These are phyloP conservation scores for Danielia reshetovae DNA, from an alignment of 805 yeast genomes.

Conservation along the genomic window DNA sequence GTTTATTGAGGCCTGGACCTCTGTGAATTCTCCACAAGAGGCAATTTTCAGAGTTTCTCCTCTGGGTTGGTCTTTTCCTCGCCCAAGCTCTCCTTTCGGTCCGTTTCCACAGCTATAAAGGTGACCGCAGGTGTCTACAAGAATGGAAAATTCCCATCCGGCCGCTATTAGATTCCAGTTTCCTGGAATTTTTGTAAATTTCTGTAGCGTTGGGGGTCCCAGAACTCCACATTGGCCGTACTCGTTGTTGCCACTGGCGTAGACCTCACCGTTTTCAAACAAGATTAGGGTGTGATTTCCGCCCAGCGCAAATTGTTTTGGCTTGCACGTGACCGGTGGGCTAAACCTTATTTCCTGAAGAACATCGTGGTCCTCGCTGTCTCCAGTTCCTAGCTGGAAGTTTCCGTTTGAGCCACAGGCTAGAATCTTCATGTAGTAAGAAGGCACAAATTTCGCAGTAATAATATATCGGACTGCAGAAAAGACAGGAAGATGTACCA, in stretches of 20 bases:
- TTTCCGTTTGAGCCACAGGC: conserved; percentile 85
- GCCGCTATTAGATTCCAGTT: conserved; percentile 51
- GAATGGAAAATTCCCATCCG: conserved; percentile 76
- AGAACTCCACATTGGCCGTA: conserved; percentile 50
- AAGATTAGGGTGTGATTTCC: conserved; percentile 82
- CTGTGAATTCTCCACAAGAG: not conserved
- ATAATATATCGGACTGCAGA: conserved; percentile 3
- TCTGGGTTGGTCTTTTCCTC: conserved; percentile 19
- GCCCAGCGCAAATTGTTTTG: conserved; percentile 56
- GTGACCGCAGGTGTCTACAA: conserved; percentile 38
- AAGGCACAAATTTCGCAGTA: no score
- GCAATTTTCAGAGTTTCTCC: conserved; percentile 1
- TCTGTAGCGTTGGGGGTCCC: not conserved
- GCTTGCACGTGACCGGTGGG: conserved; percentile 18
- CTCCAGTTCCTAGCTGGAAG: conserved; percentile 64
- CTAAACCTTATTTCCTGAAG: conserved; percentile 14
- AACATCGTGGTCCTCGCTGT: conserved; percentile 41
- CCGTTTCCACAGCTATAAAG: conserved; percentile 63
- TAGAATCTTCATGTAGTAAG: no score
- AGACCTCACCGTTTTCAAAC: conserved; percentile 48
- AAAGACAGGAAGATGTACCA: no score
- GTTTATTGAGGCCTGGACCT: conserved; percentile 39
- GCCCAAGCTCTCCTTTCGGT: conserved; percentile 70
- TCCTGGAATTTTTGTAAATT: conserved; percentile 19
- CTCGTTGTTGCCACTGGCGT: conserved; percentile 56